Evolutionary conservation across 768 basidiomycete species (phyloP), one percentile per base, ranked within the genome.

Genomic region (Suillus bovinus): DNA sequence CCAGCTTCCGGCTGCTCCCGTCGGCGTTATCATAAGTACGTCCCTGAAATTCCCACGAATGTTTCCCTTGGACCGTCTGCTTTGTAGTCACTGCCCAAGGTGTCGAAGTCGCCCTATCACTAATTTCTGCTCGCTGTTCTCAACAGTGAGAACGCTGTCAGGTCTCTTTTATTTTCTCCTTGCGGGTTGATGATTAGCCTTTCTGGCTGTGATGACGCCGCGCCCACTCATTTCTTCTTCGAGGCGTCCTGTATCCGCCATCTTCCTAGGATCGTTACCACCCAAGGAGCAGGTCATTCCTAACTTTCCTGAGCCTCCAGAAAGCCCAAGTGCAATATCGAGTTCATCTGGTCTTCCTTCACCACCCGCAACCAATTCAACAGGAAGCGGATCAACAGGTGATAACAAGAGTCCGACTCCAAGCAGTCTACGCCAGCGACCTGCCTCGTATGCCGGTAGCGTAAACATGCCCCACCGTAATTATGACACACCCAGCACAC

Each of bases 311-410:
- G 87, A 86, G 64, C 87, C 87, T 4, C 86, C 87, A 42, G 73
- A 74, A n/a, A 88, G 86, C 64, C 87, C 88, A 13, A 79, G 77
- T 27, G 76, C 80, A 38, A 72, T 80, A 61, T 81, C 86, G 5
- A 72, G 69, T 64, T 77, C 80, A 61, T 90, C 89, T 6, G 91
- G 91, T 7, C 72, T 93, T 6, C 91, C 92, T 1, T 92, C 90
- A 27, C 92, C 92, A 0, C 92, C 92, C 47, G 91, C 90, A 31
- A 91, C 92, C 22, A 93, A 92, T 70, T 93, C 91, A 13, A 92
- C 90, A 2, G 90, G 89, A 38, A 91, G 90, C 72, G 89, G 89
- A 41, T 90, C 89, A 68, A 86, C 84, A 5, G 87, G 86, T 47
- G 87, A 87, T 74, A 82, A 82, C 52, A 78, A 74, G 58, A 82